Conservation (phyloP, 139 green algal genomes). For the Nannochloris sp. region DNA sequence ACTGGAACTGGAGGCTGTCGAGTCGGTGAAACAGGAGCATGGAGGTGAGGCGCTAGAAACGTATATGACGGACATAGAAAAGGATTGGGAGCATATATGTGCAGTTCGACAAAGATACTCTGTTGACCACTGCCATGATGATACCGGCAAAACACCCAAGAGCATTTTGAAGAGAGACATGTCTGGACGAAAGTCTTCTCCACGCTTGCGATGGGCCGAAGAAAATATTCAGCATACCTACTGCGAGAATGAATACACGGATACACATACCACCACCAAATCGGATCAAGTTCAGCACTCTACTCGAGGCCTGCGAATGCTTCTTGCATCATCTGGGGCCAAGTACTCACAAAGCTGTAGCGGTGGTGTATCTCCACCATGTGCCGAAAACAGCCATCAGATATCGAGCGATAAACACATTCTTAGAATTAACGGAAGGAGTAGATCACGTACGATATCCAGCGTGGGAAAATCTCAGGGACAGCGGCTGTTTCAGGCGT, state of each 20-base stretch:
- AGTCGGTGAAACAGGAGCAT: neutral
- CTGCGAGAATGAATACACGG: neutral
- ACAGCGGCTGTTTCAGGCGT: neutral
- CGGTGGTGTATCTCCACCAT: too few relatives aligned
- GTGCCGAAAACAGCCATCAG: too few relatives aligned
- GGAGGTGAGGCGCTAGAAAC: slow-evolving; percentile 6
- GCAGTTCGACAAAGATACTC: slow-evolving; percentile 17
- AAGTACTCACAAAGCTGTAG: too few relatives aligned
- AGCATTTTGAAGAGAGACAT: slow-evolving; percentile 22
- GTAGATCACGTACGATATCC: too few relatives aligned
- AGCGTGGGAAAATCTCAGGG: neutral
- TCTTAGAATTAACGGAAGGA: too few relatives aligned
- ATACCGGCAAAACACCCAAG: neutral
- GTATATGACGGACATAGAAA: slow-evolving; percentile 9
- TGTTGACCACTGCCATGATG: neutral
- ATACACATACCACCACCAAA: neutral
- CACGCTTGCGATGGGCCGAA: neutral
- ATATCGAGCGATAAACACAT: too few relatives aligned
- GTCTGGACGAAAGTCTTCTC: neutral
- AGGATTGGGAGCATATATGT: slow-evolving; percentile 32
- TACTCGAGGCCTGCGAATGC: neutral
- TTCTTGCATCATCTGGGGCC: neutral
- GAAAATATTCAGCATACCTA: slow-evolving; percentile 1
- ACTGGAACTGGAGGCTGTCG: neutral
- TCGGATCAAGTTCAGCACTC: neutral